Evolutionary conservation across 2,329 filamentous ascomycete species (phyloP).

Genomic region (Westerdykella ornata): DNA sequence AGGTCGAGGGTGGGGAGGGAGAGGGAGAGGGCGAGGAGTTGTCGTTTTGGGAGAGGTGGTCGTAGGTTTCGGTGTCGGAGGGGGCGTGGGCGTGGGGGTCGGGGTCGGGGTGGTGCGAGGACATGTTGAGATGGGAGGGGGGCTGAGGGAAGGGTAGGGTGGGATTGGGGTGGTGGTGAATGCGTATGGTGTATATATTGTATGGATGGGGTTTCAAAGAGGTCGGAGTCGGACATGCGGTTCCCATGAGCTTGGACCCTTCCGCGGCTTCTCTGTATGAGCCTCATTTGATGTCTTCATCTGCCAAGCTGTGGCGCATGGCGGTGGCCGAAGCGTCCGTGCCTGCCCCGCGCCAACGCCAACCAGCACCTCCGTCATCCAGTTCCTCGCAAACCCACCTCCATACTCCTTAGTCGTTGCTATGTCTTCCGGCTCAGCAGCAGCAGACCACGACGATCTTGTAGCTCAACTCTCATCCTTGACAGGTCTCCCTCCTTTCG

Average conservation of each 20-base stretch:
- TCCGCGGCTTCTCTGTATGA: too few relatives aligned
- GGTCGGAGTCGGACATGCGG: too few relatives aligned
- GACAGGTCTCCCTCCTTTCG: slow-evolving; percentile 29
- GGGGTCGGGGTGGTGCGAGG: slow-evolving; percentile 26
- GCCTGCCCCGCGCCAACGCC: too few relatives aligned
- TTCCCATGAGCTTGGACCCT: too few relatives aligned
- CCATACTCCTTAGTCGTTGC: slow-evolving; percentile 2
- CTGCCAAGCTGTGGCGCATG: too few relatives aligned
- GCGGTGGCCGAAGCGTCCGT: too few relatives aligned
- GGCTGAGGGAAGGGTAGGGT: slow-evolving; percentile 3
- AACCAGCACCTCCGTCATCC: too few relatives aligned
- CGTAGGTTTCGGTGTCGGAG: slow-evolving; percentile 80
- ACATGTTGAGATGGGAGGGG: slow-evolving; percentile 13
- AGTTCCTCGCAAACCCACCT: not conserved
- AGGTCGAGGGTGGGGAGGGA: slow-evolving; percentile 53
- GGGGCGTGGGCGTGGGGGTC: slow-evolving; percentile 65
- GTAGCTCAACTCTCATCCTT: slow-evolving; percentile 33
- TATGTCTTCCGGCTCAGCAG: slow-evolving; percentile 29
- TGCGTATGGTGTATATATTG: slow-evolving; percentile 35
- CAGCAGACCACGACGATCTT: slow-evolving; percentile 28
- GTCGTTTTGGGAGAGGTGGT: slow-evolving; percentile 44
- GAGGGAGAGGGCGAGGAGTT: slow-evolving; percentile 57
- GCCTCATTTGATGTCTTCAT: too few relatives aligned
- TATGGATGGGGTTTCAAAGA: slow-evolving; percentile 40
- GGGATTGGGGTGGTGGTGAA: too few relatives aligned